Evolutionary conservation across 768 basidiomycete genomes (phyloP), one percentile per base, ranked within the genome.

Genomic region (Pleurotus sapidus): DNA sequence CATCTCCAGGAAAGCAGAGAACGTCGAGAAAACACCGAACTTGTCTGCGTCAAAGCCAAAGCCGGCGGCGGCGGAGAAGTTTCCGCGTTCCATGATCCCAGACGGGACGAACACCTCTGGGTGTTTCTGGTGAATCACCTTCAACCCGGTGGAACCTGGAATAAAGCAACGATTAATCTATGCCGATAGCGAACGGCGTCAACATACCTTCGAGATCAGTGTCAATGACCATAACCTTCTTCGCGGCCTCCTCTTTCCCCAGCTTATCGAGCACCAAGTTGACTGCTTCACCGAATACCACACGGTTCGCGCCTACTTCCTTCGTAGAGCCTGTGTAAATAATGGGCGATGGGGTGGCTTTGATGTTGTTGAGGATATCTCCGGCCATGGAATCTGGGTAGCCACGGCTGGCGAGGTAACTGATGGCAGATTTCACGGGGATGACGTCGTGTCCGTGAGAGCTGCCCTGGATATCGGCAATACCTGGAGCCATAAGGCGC

Each of bases 1-100:
- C 93, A 94, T 94, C 80, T 95, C 93, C 57, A 93, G 78, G 80
- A 95, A 95, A 3, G 93, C 92, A 49, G 89, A 90, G 75, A 95
- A 95, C 3, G 93, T 94, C 23, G 91, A 91, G 76, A 92, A 92
- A 56, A 93, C 89, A 59, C 93, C 92, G 59, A 88, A 89, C 71
- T 92, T 93, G 65, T 92, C 81, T 20, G 80, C 70, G 38, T 85
- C 88, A 66, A 92, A 93, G 42, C 93, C 93, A 67, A 94, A 95
- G 11, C 93, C 92, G 20, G 91, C 89, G 5, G 91, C 90, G 1
- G 90, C 90, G 17, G 86, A 86, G 65, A 90, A 88, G 71, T 93
- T 93, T 55, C 89, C 84, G 30, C 90, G 82, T 70, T 91, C 90
- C 91, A 90, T 91, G 70, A 91, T 88, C 43, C 90, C 91, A n/a